Base-by-base conservation (phyloP, 805 yeast species). In the Lipomyces kockii region DNA sequence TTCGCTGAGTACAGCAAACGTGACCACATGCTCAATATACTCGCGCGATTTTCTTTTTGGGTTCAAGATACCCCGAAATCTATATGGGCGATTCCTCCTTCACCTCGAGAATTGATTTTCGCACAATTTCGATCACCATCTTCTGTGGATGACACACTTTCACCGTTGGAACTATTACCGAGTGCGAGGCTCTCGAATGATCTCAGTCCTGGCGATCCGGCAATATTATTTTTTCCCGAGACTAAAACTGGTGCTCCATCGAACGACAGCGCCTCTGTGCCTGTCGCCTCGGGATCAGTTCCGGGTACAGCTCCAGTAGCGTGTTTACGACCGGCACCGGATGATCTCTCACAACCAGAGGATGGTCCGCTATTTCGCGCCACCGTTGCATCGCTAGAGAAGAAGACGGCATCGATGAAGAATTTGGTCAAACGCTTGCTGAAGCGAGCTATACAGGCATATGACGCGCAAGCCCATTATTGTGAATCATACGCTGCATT, bases 361-460 rank as follows among this genome's bases (percentile, higher is more conserved):
- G 84, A 81, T 60, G 83, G 84, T 7, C 84, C 84, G 2, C 74
- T 80, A 27, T 81, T 81, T 71, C 74, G 84, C 22, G 81, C 82
- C 25, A 77, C 82, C 3, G 72, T 81, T 17, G 74, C 78, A 14
- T 67, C 74, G 7, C 74, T 81, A 71, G 84, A 81, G 67, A 77
- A 79, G 57, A 74, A 74, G 60, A 75, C 80, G 0, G 75, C 76
- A 7, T 65, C 71, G 32, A 68, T 80, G 60, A 80, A 81, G 59
- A 67, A 74, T 29, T 72, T 74, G 34, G 72, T 78, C 51, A 81
- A 81, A 69, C 74, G 72, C 63, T 71, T 81, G 3, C 74, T 81
- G 53, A 81, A 81, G 63, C 76, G 81, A 11, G 75, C 80, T 1
- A 70, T 72, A 34, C 76, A 75, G 34, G 71, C 76, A 5, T 74